These are phyloP conservation scores for Fusarium redolens DNA, from an alignment of 2,329 filamentous ascomycete genomes.

Conservation along the genomic window DNA sequence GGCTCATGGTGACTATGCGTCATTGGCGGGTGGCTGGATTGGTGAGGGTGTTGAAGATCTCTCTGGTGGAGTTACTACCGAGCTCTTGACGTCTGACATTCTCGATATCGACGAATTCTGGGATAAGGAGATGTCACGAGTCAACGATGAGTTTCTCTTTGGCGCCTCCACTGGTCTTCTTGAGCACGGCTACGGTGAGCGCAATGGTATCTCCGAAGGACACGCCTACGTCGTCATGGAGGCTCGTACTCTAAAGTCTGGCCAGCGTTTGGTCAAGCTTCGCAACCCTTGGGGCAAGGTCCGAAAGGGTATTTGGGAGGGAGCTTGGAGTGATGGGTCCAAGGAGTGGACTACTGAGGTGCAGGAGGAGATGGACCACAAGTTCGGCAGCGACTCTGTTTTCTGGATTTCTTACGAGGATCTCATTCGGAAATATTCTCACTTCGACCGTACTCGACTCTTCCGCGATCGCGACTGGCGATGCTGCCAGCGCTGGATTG, in stretches of 20 bases:
- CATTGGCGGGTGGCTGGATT: slow-evolving; percentile 77
- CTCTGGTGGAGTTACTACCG: slow-evolving; percentile 76
- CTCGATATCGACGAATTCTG: slow-evolving; percentile 85
- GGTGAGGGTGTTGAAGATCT: slow-evolving; percentile 70
- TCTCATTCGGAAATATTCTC: slow-evolving; percentile 70
- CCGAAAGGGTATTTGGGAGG: slow-evolving; percentile 69
- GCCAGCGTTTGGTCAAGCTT: slow-evolving; percentile 67
- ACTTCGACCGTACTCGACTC: slow-evolving; percentile 71
- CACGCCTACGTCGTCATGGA: slow-evolving; percentile 73
- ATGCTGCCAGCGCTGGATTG: slow-evolving; percentile 69
- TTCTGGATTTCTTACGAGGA: slow-evolving; percentile 74
- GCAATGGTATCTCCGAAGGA: slow-evolving; percentile 67
- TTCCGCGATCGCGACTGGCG: slow-evolving; percentile 69
- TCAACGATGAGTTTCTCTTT: slow-evolving; percentile 83
- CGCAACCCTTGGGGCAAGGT: slow-evolving; percentile 70
- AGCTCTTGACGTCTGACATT: slow-evolving; percentile 76
- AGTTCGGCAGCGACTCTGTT: slow-evolving; percentile 70
- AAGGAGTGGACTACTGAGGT: slow-evolving; percentile 71
- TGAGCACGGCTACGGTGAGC: slow-evolving; percentile 69
- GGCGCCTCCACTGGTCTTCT: slow-evolving; percentile 75
- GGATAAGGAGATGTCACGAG: slow-evolving; percentile 81
- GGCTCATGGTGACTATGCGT: slow-evolving; percentile 80
- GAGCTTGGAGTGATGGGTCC: slow-evolving; percentile 69
- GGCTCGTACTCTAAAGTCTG: slow-evolving; percentile 62
- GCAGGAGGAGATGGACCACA: slow-evolving; percentile 67